A percentile compares a stretch with the other conserved stretches of the same genome.
phyloP scores from a whole-genome alignment of 306 rosid genomes.

The Trichosanthes cucumerina region DNA sequence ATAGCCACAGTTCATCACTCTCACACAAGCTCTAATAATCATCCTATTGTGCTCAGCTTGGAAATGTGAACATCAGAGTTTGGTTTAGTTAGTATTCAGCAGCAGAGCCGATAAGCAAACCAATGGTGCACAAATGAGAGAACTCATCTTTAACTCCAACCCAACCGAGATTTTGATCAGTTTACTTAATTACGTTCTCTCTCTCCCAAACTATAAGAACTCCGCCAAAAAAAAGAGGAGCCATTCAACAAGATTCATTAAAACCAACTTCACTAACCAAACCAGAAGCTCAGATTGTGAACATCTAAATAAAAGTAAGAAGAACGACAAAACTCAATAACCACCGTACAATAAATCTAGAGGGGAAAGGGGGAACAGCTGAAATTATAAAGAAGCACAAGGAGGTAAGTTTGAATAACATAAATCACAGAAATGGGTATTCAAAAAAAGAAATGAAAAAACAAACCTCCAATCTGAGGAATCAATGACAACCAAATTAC shows the following conservation, averaged over 20 bases:
- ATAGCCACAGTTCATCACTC: not conserved
- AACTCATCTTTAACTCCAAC: not conserved
- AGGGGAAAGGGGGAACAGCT: not conserved
- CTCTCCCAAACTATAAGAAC: not conserved
- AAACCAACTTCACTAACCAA: not conserved
- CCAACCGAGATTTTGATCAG: not conserved
- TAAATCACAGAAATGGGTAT: too few relatives aligned
- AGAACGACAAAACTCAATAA: not conserved
- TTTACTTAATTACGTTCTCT: not conserved
- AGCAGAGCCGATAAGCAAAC: too few relatives aligned
- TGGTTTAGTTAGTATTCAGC: too few relatives aligned
- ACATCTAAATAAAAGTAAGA: too few relatives aligned
- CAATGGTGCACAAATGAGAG: too few relatives aligned
- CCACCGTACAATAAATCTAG: not conserved
- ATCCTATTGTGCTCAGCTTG: too few relatives aligned
- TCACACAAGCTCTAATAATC: not conserved
- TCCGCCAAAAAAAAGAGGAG: not conserved
- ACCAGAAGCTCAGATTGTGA: too few relatives aligned
- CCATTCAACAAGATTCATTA: not conserved
- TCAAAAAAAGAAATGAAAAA: too few relatives aligned
- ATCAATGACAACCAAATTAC: too few relatives aligned
- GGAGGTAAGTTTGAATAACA: not conserved
- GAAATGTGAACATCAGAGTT: too few relatives aligned
- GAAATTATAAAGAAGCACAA: too few relatives aligned
- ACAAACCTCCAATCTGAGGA: too few relatives aligned